These are phyloP conservation scores for Podospora fimiseda DNA, from an alignment of 495 filamentous ascomycete species.

Conservation along the genomic window DNA sequence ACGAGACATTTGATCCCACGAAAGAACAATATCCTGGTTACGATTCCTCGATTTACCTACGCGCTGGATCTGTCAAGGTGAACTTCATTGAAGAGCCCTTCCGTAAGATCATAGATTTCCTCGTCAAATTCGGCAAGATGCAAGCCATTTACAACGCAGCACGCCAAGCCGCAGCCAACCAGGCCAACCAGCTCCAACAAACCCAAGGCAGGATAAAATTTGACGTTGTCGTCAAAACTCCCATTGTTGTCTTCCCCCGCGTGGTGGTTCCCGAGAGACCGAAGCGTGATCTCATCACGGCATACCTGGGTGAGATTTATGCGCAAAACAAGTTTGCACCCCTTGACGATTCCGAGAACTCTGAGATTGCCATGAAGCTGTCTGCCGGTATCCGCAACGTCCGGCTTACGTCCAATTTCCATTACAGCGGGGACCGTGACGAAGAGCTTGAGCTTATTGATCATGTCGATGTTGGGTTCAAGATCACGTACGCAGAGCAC, in stretches of 20 bases:
- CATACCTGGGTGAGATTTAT: constrained; percentile 94
- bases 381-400: constrained; percentile 89
- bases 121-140: constrained; percentile 98
- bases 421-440: constrained; percentile 62
- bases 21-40: constrained; percentile 82
- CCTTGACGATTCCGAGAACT: constrained; percentile 62
- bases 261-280: constrained; percentile 52
- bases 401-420: constrained; percentile 79
- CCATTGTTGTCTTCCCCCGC: constrained; percentile 89
- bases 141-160: constrained; percentile 98
- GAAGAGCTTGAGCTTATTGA: constrained; percentile 96
- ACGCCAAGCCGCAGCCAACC: constrained; percentile 87
- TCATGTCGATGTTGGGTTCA: constrained; percentile 89
- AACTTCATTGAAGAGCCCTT: constrained; percentile 97
- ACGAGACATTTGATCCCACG: constrained; percentile 84
- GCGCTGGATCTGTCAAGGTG: constrained; percentile 89
- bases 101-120: constrained; percentile 95
- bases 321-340: constrained; percentile 86
- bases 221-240: constrained; percentile 86
- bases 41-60: constrained; percentile 80
- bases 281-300: constrained; percentile 74
- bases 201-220: constrained; percentile 86
- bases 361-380: constrained; percentile 78
- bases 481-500: constrained; percentile 85
- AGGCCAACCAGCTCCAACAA: constrained; percentile 87